Percentiles rank a stretch among this genome's conserved stretches.
These are phyloP conservation scores for Capronia coronata DNA, from an alignment of 2,329 filamentous ascomycete species.

Conservation along the genomic window DNA sequence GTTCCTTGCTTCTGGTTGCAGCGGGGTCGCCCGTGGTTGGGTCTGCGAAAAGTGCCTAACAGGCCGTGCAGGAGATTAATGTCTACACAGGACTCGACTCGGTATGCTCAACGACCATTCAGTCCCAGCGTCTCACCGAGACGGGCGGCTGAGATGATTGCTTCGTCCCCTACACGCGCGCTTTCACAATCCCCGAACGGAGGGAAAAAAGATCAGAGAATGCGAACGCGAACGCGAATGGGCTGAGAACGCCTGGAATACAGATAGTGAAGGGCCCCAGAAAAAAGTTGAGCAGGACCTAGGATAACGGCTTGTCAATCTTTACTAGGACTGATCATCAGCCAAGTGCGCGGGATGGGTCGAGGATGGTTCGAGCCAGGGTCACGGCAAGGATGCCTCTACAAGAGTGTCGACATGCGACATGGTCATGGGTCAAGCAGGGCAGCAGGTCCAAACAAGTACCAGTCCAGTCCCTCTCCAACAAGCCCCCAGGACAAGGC, in stretches of 20 bases:
- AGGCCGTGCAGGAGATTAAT: constrained; percentile 21
- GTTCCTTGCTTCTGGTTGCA: constrained; percentile 17
- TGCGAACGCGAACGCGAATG: no score
- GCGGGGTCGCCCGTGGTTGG: constrained; percentile 25
- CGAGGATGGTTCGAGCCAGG: not conserved
- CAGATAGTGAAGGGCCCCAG: not conserved
- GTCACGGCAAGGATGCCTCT: constrained; percentile 4
- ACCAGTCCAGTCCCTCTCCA: not conserved
- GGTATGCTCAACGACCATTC: not conserved
- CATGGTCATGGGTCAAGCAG: constrained; percentile 18
- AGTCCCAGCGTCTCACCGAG: constrained; percentile 17
- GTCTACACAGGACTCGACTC: not conserved
- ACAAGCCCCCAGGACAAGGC: not conserved
- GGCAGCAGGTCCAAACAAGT: constrained; percentile 3
- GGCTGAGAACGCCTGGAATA: no score
- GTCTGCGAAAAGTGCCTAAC: not conserved
- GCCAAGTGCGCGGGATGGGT: not conserved
- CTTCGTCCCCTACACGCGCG: not conserved
- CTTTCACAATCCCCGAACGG: not conserved
- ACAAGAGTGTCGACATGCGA: not conserved
- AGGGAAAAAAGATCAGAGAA: not conserved
- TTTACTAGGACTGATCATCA: not conserved
- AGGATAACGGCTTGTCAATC: not conserved
- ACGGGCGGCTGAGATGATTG: constrained; percentile 20
- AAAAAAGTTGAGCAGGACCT: not conserved